Conservation (phyloP, 306 rosid species). For the Benincasa hispida region DNA sequence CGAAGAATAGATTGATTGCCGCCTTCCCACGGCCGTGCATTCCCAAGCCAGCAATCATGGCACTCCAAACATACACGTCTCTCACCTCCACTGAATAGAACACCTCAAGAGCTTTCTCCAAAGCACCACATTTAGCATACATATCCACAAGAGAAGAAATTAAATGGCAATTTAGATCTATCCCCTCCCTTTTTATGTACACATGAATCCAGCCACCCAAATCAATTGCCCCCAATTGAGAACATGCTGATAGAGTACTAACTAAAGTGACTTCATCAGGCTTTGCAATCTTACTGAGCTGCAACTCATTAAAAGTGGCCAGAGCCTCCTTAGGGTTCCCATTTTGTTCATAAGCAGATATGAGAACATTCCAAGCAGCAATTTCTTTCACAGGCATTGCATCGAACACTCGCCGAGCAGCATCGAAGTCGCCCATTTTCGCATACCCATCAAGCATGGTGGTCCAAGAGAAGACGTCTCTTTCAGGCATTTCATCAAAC, state of each 20-base stretch:
- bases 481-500: conserved; percentile 46
- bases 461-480: conserved; percentile 59
- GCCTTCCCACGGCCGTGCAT: conserved; percentile 51
- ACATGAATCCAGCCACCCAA: conserved; percentile 47
- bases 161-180: conserved; percentile 33
- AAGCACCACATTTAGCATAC: conserved; percentile 59
- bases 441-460: conserved; percentile 57
- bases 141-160: conserved; percentile 47
- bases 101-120: conserved; percentile 42
- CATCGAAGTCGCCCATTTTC: conserved; percentile 29
- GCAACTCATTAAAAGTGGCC: conserved; percentile 37
- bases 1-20: conserved; percentile 34
- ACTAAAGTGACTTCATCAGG: conserved; percentile 51
- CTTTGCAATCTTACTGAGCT: conserved; percentile 27
- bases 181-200: conserved; percentile 33
- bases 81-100: conserved; percentile 26
- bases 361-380: conserved; percentile 51
- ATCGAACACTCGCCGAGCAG: conserved; percentile 28
- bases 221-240: conserved; percentile 56
- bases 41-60: conserved; percentile 52
- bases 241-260: conserved; percentile 42
- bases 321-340: conserved; percentile 54
- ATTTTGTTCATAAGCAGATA: conserved; percentile 48
- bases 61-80: conserved; percentile 58
- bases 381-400: conserved; percentile 39